A percentile compares a stretch with the other conserved stretches of the same genome.
phyloP scores from a whole-genome alignment of 768 basidiomycete species.

The Fomitopsis pulvina region DNA sequence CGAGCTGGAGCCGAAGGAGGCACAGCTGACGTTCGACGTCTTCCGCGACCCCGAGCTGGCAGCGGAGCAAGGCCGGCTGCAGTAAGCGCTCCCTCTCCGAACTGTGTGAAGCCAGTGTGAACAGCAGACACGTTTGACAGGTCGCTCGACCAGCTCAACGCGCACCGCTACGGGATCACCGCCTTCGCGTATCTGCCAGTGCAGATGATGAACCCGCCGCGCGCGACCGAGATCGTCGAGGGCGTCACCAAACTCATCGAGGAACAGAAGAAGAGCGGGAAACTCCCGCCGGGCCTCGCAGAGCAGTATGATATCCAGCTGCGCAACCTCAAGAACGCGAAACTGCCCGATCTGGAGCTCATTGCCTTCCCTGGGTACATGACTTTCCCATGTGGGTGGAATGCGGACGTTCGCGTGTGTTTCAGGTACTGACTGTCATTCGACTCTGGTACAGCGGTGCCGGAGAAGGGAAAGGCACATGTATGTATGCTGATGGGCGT shows the following conservation, averaged over 20 bases:
- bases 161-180: not conserved
- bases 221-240: not conserved
- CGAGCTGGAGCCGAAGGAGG: not conserved
- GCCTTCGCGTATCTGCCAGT: not conserved
- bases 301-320: conserved; percentile 22
- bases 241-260: not conserved
- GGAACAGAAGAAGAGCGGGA: not conserved
- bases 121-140: not conserved
- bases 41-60: not conserved
- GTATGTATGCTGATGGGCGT: not conserved
- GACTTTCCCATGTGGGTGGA: not conserved
- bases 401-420: not conserved
- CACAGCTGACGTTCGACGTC: not conserved
- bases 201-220: not conserved
- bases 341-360: conserved; percentile 15
- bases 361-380: conserved; percentile 2
- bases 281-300: conserved; percentile 12
- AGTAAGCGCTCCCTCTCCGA: not conserved
- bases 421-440: not conserved
- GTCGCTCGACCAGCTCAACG: not conserved
- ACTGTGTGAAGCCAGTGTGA: not conserved
- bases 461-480: not conserved
- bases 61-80: not conserved
- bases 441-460: not conserved
- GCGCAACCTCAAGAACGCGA: conserved; percentile 12